Percentiles rank a stretch among this genome's conserved stretches.
Evolutionary conservation across 331 rosid genomes (phyloP).

Genomic region (Arachis monticola): DNA sequence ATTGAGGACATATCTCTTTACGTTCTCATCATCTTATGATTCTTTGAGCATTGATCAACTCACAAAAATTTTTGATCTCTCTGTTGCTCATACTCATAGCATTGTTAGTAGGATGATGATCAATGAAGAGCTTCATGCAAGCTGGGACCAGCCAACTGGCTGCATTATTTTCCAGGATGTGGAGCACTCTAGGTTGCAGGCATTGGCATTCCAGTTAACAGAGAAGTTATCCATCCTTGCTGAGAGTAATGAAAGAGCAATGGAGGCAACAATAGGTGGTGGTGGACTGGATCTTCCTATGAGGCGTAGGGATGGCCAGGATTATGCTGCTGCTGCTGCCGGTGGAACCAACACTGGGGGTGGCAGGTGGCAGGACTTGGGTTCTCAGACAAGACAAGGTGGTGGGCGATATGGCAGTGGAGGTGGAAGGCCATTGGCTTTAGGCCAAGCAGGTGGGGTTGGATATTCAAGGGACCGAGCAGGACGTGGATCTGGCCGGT

Average conservation of each 20-base stretch:
- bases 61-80: constrained; percentile 74
- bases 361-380: constrained; percentile 78
- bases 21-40: constrained; percentile 80
- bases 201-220: constrained; percentile 74
- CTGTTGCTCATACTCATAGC: constrained; percentile 64
- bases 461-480: constrained; percentile 71
- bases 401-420: constrained; percentile 64
- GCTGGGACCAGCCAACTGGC: constrained; percentile 74
- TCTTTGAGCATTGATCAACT: constrained; percentile 81
- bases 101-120: constrained; percentile 92
- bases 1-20: constrained; percentile 83
- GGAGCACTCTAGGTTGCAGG: constrained; percentile 68
- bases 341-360: constrained; percentile 53
- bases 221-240: constrained; percentile 75
- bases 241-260: constrained; percentile 86
- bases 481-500: constrained; percentile 51
- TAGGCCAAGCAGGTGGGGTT: constrained; percentile 55
- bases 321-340: constrained; percentile 51
- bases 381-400: constrained; percentile 69
- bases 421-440: constrained; percentile 56
- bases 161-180: constrained; percentile 67
- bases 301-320: constrained; percentile 82
- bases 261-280: constrained; percentile 74
- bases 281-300: constrained; percentile 79
- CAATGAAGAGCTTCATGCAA: constrained; percentile 88